Evolutionary conservation across 495 filamentous ascomycete species (phyloP).

Genomic region (Cercophora scortea): DNA sequence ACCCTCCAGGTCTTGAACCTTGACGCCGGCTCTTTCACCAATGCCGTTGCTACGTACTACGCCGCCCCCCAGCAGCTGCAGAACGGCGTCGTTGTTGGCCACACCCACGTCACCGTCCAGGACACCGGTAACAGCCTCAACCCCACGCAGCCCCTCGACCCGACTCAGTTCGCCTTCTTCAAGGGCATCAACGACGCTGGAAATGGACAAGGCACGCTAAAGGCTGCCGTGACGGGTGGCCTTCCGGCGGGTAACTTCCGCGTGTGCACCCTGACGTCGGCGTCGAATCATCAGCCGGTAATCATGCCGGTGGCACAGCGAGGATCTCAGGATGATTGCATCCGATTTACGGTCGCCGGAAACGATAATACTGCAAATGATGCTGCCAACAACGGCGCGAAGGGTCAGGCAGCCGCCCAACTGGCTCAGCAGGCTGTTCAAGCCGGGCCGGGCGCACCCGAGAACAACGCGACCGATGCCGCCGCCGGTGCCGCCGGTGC

Average conservation of each 20-base stretch:
- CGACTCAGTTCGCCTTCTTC: conserved; percentile 23
- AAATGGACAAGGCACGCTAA: conserved; percentile 14
- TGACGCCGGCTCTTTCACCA: conserved; percentile 49
- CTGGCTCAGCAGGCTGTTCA: conserved; percentile 6
- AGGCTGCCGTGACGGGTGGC: conserved; percentile 12
- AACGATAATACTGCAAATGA: conserved; percentile 8
- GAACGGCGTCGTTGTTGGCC: conserved; percentile 41
- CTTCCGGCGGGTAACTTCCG: conserved; percentile 20
- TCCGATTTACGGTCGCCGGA: conserved; percentile 16
- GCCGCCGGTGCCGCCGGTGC: neutral
- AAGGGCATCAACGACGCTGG: conserved; percentile 22
- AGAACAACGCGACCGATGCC: neutral
- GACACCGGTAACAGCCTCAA: conserved; percentile 33
- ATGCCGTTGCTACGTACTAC: conserved; percentile 50
- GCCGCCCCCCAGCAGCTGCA: conserved; percentile 45
- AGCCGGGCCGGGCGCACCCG: conserved; percentile 12
- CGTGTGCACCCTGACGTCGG: conserved; percentile 18
- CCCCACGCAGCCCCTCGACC: conserved; percentile 30
- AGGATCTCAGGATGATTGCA: conserved; percentile 21
- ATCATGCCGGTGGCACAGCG: conserved; percentile 24
- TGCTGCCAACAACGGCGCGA: conserved; percentile 11
- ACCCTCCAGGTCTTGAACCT: conserved; percentile 44
- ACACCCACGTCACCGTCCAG: conserved; percentile 55
- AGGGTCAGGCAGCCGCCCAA: conserved; percentile 9
- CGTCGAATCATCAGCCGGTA: conserved; percentile 21